Evolutionary conservation across 2,329 filamentous ascomycete genomes (phyloP), one percentile per base, ranked within the genome.

Genomic region (Sclerotinia minor): DNA sequence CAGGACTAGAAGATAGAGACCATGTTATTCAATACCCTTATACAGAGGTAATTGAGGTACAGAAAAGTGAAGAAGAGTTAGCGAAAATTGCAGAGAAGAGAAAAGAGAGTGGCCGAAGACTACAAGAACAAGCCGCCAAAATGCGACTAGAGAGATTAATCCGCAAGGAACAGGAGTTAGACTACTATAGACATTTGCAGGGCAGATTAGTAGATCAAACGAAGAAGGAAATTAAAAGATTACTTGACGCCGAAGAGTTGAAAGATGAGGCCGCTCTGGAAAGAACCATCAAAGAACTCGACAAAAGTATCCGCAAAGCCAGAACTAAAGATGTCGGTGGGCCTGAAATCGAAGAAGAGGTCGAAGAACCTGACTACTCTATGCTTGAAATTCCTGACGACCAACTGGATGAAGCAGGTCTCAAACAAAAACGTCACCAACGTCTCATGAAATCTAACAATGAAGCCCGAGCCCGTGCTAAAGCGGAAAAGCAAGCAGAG

Each of bases 91-190:
- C 94, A 15, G 95, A 99, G 81, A 90, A 94, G 77, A 92, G 96
- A 76, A 96, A 96, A 78, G 95, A 99, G 79, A 95, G 92, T 73
- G 95, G 95, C 0, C 85, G 95, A 71, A 85, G 96, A 57, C 78
- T 99, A 35, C 95, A 99, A 78, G 93, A 97, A 75, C 95, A 99
- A 79, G 95, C 95, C 0, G 94, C 94, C 13, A 98, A 97, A 79
- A 97, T 97, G 92, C 89, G 95, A 9, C 82, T 99, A 0, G 95
- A 99, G 72, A 96, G 96, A 75, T 83, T 99, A 58, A 92, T 98
- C 77, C 91, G 92, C 76, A 99, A 99, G 79, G 95, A 99, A 79
- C 89, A 96, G 76, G 94, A 98, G 77, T 81, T 98, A 1, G 94
- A 96, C 73, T 97, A 97, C 79, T 97, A 94, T 82, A 93, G 92